A percentile compares a stretch with the other conserved stretches of the same genome.
phyloP scores from a whole-genome alignment of 257 asterid species.

The Solanum clarkiae region DNA sequence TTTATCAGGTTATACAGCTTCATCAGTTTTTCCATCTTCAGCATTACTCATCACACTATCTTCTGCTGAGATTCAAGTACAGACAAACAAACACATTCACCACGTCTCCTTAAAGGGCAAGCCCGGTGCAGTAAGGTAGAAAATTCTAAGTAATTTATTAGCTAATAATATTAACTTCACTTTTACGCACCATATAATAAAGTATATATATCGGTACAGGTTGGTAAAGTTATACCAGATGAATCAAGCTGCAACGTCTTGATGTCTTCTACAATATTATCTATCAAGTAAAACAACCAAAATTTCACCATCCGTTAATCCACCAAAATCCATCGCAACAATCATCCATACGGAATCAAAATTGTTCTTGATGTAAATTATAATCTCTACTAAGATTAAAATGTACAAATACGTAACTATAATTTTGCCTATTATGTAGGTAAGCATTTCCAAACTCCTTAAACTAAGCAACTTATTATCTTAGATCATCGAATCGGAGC shows the following conservation, averaged over 20 bases:
- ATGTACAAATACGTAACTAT: not conserved
- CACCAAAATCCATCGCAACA: not conserved
- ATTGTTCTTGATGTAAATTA: not conserved
- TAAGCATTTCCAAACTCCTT: not conserved
- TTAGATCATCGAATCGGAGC: not conserved
- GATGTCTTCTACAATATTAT: conserved; percentile 71
- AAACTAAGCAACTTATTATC: not conserved
- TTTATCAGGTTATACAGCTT: conserved; percentile 2
- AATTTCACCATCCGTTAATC: not conserved
- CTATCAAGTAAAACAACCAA: conserved; percentile 13
- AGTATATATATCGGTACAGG: not conserved
- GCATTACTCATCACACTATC: conserved; percentile 2
- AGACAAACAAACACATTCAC: not conserved
- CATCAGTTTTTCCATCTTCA: conserved; percentile 6
- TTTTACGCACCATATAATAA: not conserved
- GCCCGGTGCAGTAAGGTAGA: not conserved
- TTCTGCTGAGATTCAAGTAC: conserved; percentile 9
- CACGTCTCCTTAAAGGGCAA: not conserved
- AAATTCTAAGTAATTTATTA: not conserved
- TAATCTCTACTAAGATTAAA: not conserved
- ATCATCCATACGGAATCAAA: not conserved
- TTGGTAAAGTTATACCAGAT: conserved; percentile 28
- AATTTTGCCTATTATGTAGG: not conserved
- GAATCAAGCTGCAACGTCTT: conserved; percentile 75
- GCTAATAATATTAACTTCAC: not conserved